Evolutionary conservation across 2,329 filamentous ascomycete genomes (phyloP).

Genomic region (Xylaria sp.): DNA sequence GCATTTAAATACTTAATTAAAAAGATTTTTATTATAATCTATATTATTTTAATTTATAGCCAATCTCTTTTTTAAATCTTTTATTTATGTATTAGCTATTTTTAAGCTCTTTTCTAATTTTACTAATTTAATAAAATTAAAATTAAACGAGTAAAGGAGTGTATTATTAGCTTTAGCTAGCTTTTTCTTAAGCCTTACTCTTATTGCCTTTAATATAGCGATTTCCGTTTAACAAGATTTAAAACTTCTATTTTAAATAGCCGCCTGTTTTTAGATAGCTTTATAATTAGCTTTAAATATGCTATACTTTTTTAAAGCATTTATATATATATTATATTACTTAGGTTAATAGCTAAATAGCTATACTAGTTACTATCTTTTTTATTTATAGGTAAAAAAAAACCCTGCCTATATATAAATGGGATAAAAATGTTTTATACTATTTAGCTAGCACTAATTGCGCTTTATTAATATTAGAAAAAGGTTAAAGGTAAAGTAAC

Average conservation of each 20-base stretch:
- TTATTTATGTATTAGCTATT: slow-evolving; percentile 48
- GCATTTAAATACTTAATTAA: slow-evolving; percentile 62
- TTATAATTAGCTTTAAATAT: slow-evolving; percentile 52
- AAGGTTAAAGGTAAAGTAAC: no score
- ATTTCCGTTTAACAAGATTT: slow-evolving; percentile 47
- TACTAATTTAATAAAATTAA: slow-evolving; percentile 47
- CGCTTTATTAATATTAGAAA: no score
- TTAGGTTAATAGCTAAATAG: slow-evolving; percentile 48
- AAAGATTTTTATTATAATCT: slow-evolving; percentile 63
- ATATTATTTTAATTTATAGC: slow-evolving; percentile 50
- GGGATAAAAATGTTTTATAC: no score
- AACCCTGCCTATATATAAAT: no score
- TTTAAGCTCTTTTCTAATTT: slow-evolving; percentile 49
- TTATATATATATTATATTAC: slow-evolving; percentile 56
- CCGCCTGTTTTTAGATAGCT: slow-evolving; percentile 45
- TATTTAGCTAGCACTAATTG: no score
- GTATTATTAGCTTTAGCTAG: slow-evolving; percentile 44
- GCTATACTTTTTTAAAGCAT: slow-evolving; percentile 44
- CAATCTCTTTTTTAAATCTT: slow-evolving; percentile 48
- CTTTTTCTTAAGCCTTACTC: slow-evolving; percentile 44
- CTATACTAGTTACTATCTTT: slow-evolving; percentile 53
- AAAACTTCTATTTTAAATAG: slow-evolving; percentile 41
- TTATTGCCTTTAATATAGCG: slow-evolving; percentile 47
- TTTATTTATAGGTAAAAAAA: no score
- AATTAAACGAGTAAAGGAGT: slow-evolving; percentile 46